Percentiles rank a stretch among this genome's conserved stretches.
Conservation (phyloP, 2,329 filamentous ascomycete genomes). For the Neonectria ditissima region DNA sequence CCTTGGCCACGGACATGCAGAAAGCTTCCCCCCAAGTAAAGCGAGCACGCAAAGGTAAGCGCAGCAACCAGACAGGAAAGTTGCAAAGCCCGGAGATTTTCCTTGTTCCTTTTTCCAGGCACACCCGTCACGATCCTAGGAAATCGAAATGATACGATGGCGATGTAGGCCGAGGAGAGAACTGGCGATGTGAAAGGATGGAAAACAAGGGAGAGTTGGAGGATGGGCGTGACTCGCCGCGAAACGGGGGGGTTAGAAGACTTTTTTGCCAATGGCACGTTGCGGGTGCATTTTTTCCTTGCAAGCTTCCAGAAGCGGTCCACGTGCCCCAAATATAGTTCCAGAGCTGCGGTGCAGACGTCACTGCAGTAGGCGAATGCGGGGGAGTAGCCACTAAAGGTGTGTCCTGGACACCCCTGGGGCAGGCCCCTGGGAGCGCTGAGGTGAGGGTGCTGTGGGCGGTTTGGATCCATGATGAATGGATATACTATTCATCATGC, state of each 20-base stretch:
- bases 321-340: slow-evolving; percentile 39
- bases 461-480: too few species aligned
- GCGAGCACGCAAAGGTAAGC: slow-evolving; percentile 20
- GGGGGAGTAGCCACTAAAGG: slow-evolving; percentile 35
- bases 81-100: neutral
- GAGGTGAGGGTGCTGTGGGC: slow-evolving; percentile 7
- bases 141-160: neutral
- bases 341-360: slow-evolving; percentile 32
- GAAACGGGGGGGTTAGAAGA: slow-evolving; percentile 31
- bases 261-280: slow-evolving; percentile 34
- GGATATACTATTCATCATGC: too few species aligned
- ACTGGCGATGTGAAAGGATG: slow-evolving; percentile 10
- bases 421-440: slow-evolving; percentile 19
- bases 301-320: slow-evolving; percentile 37
- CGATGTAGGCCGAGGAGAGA: neutral
- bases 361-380: slow-evolving; percentile 40
- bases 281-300: slow-evolving; percentile 26
- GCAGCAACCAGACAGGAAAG: slow-evolving; percentile 11
- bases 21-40: slow-evolving; percentile 19
- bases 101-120: neutral
- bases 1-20: slow-evolving; percentile 34
- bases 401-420: slow-evolving; percentile 18
- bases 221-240: slow-evolving; percentile 19
- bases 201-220: slow-evolving; percentile 36
- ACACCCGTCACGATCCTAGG: neutral